Evolutionary conservation across 2,329 filamentous ascomycete genomes (phyloP).

Genomic region (Claviceps cyperi): DNA sequence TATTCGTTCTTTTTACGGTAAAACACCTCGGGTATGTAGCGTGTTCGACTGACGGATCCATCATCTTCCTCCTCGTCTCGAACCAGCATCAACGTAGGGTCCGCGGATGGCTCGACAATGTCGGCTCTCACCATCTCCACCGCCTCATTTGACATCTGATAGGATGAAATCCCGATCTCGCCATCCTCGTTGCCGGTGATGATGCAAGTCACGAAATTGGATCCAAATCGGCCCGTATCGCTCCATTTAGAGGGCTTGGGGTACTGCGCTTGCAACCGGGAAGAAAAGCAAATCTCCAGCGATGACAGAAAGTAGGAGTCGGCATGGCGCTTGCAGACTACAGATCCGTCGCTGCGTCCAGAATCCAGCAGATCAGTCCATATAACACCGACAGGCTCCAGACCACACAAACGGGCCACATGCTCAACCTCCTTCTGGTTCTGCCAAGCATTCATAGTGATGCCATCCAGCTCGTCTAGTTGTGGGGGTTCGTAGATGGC

Average conservation of each 20-base stretch:
- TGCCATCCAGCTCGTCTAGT: slow-evolving; percentile 72
- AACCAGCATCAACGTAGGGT: slow-evolving; percentile 87
- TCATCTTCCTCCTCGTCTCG: slow-evolving; percentile 82
- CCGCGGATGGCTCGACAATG: slow-evolving; percentile 87
- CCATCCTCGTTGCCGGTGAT: slow-evolving; percentile 85
- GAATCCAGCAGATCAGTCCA: slow-evolving; percentile 85
- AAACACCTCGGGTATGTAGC: slow-evolving; percentile 96
- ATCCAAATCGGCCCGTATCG: slow-evolving; percentile 84
- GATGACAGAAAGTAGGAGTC: slow-evolving; percentile 93
- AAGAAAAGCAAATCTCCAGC: slow-evolving; percentile 78
- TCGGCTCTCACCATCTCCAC: slow-evolving; percentile 96
- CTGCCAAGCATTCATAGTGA: slow-evolving; percentile 73
- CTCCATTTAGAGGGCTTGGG: slow-evolving; percentile 94
- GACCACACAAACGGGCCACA: slow-evolving; percentile 66
- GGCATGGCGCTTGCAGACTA: slow-evolving; percentile 87
- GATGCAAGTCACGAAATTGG: slow-evolving; percentile 93
- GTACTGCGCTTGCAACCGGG: slow-evolving; percentile 73
- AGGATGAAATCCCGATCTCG: slow-evolving; percentile 77
- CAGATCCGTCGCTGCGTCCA: slow-evolving; percentile 66
- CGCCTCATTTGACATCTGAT: slow-evolving; percentile 88
- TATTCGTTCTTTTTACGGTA: slow-evolving; percentile 94
- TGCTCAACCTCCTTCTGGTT: slow-evolving; percentile 71
- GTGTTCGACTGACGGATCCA: slow-evolving; percentile 48
- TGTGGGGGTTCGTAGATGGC: slow-evolving; percentile 96
- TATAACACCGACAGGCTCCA: slow-evolving; percentile 82